Percentiles rank a stretch among this genome's conserved stretches.
phyloP scores from a whole-genome alignment of 2,329 filamentous ascomycete species.

The Aureobasidium sp. region DNA sequence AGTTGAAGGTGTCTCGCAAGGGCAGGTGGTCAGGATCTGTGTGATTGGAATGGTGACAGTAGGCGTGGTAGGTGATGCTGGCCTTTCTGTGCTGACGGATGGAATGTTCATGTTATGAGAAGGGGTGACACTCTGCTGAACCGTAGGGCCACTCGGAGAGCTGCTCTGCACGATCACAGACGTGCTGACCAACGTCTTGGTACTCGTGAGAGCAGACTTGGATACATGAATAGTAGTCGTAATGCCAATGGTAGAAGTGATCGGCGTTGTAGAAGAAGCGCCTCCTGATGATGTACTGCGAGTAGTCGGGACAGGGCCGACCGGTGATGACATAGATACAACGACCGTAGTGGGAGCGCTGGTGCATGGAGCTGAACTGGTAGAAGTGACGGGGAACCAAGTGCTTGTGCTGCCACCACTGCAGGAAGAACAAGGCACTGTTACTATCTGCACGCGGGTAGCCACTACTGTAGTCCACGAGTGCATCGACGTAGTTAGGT shows the following conservation, averaged over 20 bases:
- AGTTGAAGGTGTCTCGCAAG: neutral
- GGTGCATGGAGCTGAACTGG: neutral
- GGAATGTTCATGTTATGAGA: neutral
- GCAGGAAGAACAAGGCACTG: neutral
- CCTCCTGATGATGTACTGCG: neutral
- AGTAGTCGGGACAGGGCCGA: neutral
- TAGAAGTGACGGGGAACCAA: neutral
- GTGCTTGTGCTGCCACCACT: neutral
- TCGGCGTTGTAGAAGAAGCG: neutral
- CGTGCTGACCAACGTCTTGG: neutral
- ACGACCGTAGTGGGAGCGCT: neutral
- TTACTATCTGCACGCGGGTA: neutral
- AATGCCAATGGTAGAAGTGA: neutral
- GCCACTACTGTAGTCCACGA: conserved; percentile 1
- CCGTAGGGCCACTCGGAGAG: neutral
- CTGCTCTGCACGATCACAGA: neutral
- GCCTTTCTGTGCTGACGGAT: neutral
- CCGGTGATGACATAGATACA: neutral
- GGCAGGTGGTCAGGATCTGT: neutral
- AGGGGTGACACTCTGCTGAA: neutral
- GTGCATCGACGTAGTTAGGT: neutral
- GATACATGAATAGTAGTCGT: neutral
- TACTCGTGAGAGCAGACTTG: neutral
- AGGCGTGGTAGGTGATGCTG: neutral
- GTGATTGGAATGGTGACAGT: neutral